These are phyloP conservation scores for Tetracladium marchalianum DNA, from an alignment of 495 filamentous ascomycete genomes.

Conservation along the genomic window DNA sequence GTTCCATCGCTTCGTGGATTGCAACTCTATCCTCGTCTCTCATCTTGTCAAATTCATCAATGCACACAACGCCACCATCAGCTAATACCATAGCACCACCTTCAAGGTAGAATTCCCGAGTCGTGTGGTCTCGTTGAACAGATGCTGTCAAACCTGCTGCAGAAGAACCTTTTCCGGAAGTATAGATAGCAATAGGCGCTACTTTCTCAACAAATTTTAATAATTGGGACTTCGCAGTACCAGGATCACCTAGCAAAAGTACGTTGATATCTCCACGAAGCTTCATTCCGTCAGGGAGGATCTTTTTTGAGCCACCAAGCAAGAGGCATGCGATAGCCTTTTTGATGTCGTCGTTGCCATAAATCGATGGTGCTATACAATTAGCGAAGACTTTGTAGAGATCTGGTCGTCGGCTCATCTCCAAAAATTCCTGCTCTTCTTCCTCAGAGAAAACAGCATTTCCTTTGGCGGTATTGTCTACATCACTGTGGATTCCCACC, in stretches of 20 bases:
- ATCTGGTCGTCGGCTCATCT: conserved; percentile 83
- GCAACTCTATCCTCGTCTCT: conserved; percentile 96
- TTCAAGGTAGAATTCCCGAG: conserved; percentile 96
- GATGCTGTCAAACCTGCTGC: conserved; percentile 97
- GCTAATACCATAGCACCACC: conserved; percentile 98
- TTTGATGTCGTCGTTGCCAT: conserved; percentile 93
- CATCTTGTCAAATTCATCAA: conserved; percentile 99
- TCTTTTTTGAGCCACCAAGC: conserved; percentile 95
- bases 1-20: conserved; percentile 99
- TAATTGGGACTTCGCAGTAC: conserved; percentile 96
- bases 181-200: conserved; percentile 96
- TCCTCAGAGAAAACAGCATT: conserved; percentile 81
- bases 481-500: conserved; percentile 80
- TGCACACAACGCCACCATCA: conserved; percentile 96
- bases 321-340: conserved; percentile 96
- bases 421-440: conserved; percentile 95
- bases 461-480: conserved; percentile 85
- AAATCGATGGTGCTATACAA: conserved; percentile 96
- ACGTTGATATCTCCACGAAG: conserved; percentile 98
- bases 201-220: conserved; percentile 97
- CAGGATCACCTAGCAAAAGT: conserved; percentile 90
- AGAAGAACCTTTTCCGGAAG: conserved; percentile 96
- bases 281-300: conserved; percentile 97
- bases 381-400: conserved; percentile 82
- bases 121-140: conserved; percentile 83